Evolutionary conservation across 169 alveolate species (phyloP), one percentile per base, ranked within the genome.

Genomic region (Toxoplasma gondii): DNA sequence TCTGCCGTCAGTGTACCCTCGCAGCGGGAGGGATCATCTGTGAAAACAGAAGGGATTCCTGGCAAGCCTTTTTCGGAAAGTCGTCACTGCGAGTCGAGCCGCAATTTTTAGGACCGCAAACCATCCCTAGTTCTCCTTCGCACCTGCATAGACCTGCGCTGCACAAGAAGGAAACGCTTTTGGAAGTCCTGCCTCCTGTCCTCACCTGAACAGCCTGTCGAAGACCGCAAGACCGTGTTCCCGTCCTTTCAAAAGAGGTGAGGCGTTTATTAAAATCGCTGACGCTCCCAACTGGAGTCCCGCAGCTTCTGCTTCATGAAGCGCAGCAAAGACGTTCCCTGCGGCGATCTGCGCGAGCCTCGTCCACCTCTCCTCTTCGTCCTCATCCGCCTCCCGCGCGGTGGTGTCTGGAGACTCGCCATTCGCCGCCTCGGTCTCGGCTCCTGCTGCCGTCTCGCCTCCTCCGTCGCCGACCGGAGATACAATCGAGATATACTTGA

Each of bases 161-260:
- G 17, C 27, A 64, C 17, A 64, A 27, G 27, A 22, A 64, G 78
- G 27, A 64, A 64, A 27, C n/a, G 17, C 78, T 64, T 64, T 27
- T 22, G 17, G 78, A 27, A 22, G 78, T 64, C 27, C 78, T 17
- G 17, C 82, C 16, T 69, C 17, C 19, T 31, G 39, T 1, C 45
- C 90, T 22, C n/a, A 86, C 92, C 92, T 86, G 80, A 22, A 86
- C 9, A 86, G 92, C 49, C 92, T 78, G 34, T 86, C 92, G 34
- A 86, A 86, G 7, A 86, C 92, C 1, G 92, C 92, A 29, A 86
- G 92, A 22, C 92, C 92, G 0, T 44, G 49, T n/a, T 86, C 92
- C 31, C 49, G 45, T 16, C 92, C 43, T 36, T 53, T 44, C 45
- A 86, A 31, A 29, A 82, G 90, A 9, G 90, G 90, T 67, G 54